Conservation (phyloP, 2,329 filamentous ascomycete genomes). For the Penicillium sp. region DNA sequence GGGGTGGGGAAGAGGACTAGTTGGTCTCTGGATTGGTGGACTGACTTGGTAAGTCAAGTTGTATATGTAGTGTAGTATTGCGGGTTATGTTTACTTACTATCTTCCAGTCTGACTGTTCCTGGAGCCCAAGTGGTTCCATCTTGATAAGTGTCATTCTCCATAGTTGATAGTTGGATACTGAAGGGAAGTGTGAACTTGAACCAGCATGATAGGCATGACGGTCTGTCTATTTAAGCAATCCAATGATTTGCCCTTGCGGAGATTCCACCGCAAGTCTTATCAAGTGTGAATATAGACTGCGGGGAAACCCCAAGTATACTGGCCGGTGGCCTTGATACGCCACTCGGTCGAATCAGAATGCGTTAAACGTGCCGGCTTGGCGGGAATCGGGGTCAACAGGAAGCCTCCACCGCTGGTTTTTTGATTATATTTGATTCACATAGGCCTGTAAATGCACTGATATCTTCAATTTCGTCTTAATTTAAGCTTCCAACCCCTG, state of each 20-base stretch:
- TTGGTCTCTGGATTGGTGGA: slow-evolving; percentile 15
- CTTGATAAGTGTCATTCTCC: slow-evolving; percentile 11
- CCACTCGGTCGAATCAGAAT: neutral
- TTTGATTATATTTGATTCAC: neutral
- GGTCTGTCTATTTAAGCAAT: neutral
- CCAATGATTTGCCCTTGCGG: neutral
- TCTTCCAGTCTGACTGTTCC: slow-evolving; percentile 24
- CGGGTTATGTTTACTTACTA: slow-evolving; percentile 5
- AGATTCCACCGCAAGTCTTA: slow-evolving; percentile 6
- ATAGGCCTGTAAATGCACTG: neutral
- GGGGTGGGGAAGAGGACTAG: slow-evolving; percentile 25
- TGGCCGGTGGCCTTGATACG: neutral
- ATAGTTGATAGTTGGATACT: slow-evolving; percentile 1
- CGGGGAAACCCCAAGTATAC: neutral
- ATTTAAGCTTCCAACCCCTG: neutral
- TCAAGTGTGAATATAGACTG: neutral
- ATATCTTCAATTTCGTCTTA: neutral
- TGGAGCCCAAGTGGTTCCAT: slow-evolving; percentile 22
- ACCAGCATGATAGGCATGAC: neutral
- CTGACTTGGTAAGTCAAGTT: neutral
- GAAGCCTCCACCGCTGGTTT: neutral
- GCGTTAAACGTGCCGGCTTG: neutral
- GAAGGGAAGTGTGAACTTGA: neutral
- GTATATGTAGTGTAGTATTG: neutral
- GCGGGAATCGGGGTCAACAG: neutral